These are phyloP conservation scores for Akanthomyces dipterigenus DNA, from an alignment of 2,329 filamentous ascomycete genomes.

Conservation along the genomic window DNA sequence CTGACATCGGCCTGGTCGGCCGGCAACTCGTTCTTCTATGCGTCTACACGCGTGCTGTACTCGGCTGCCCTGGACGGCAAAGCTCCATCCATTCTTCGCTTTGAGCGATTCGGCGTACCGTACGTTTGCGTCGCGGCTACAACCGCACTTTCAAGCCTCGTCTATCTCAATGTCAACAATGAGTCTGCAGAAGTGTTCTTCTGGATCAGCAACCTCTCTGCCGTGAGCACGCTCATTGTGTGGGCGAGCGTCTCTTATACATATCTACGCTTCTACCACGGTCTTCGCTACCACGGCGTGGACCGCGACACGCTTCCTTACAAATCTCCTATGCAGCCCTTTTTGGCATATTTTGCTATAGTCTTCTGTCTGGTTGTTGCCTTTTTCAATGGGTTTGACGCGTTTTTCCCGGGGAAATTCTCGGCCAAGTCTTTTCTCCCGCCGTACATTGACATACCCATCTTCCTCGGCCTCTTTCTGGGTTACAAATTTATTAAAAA, in stretches of 20 bases:
- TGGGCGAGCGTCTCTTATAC: slow-evolving; percentile 62
- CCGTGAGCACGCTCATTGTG: slow-evolving; percentile 63
- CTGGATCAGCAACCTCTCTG: slow-evolving; percentile 55
- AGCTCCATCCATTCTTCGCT: slow-evolving; percentile 33
- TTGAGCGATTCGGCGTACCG: slow-evolving; percentile 24
- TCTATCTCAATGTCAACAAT: slow-evolving; percentile 54
- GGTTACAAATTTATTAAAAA: slow-evolving; percentile 61
- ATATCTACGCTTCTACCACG: slow-evolving; percentile 63
- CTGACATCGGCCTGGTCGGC: slow-evolving; percentile 53
- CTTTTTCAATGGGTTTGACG: slow-evolving; percentile 65
- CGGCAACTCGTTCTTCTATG: slow-evolving; percentile 50
- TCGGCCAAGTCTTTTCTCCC: slow-evolving; percentile 53
- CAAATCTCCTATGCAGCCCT: slow-evolving; percentile 60
- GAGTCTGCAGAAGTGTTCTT: slow-evolving; percentile 53
- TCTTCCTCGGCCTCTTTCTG: slow-evolving; percentile 56
- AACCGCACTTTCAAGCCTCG: slow-evolving; percentile 55
- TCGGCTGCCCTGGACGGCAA: slow-evolving; percentile 35
- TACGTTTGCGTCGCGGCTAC: slow-evolving; percentile 24
- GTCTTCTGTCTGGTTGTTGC: slow-evolving; percentile 57
- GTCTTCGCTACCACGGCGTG: slow-evolving; percentile 58
- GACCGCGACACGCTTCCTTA: slow-evolving; percentile 58
- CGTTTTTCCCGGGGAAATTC: slow-evolving; percentile 54
- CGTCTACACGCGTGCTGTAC: slow-evolving; percentile 41
- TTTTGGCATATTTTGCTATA: slow-evolving; percentile 57
- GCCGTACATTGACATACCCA: slow-evolving; percentile 60